Conservation (phyloP, 2,329 filamentous ascomycete species). For the Epichloe amarillans region DNA sequence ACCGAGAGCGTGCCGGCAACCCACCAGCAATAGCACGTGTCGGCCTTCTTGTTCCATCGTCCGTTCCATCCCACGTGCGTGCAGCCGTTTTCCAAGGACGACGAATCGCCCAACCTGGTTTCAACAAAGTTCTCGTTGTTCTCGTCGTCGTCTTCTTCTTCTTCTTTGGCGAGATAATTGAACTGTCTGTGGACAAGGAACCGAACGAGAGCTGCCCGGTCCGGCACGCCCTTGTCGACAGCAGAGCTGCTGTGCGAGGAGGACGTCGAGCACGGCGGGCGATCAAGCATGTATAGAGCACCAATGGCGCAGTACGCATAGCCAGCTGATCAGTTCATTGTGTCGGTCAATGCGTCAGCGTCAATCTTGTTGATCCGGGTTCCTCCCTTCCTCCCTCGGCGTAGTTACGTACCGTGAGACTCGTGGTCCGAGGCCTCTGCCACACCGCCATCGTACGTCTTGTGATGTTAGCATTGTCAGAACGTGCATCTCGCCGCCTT, state of each 20-base stretch:
- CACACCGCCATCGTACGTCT: constrained; percentile 78
- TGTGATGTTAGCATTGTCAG: constrained; percentile 2
- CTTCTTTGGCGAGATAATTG: constrained; percentile 35
- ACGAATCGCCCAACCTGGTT: constrained; percentile 21
- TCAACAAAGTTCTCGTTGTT: constrained; percentile 27
- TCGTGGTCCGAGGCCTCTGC: constrained; percentile 68
- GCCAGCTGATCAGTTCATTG: constrained; percentile 42
- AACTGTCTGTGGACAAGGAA: constrained; percentile 57
- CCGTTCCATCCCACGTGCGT: constrained; percentile 72
- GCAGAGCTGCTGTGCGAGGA: constrained; percentile 8
- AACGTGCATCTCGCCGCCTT: background rate
- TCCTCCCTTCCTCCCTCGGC: no score
- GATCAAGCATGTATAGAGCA: constrained; percentile 62
- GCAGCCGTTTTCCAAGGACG: constrained; percentile 18
- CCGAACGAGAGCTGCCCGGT: constrained; percentile 20
- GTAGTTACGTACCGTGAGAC: constrained; percentile 54
- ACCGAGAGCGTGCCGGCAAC: constrained; percentile 50
- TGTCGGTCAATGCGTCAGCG: background rate
- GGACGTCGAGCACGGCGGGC: constrained; percentile 29
- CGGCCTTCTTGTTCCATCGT: constrained; percentile 76
- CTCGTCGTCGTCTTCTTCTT: constrained; percentile 31
- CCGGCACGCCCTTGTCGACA: constrained; percentile 22
- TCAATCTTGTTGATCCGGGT: background rate
- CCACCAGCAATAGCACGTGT: constrained; percentile 97
- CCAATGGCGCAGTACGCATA: constrained; percentile 83